Percentiles rank a stretch among this genome's conserved stretches.
phyloP scores from a whole-genome alignment of 805 yeast genomes.

The Wickerhamomyces tratensis region DNA sequence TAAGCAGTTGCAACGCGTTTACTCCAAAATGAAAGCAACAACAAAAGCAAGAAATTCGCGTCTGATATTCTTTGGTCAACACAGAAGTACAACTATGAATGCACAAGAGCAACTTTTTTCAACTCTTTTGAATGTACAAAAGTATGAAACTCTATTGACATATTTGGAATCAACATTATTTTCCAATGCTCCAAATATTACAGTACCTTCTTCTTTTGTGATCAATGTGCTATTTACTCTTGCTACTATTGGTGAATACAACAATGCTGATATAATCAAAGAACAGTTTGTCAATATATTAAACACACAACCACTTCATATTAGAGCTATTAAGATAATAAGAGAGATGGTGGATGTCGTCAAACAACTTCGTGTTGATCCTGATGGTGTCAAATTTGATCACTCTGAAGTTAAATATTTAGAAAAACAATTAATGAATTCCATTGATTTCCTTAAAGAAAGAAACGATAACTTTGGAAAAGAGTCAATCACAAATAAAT shows the following conservation, averaged over 20 bases:
- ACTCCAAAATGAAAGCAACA: too few relatives aligned
- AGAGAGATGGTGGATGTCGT: conserved; percentile 9
- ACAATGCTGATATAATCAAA: conserved; percentile 12
- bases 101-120: conserved; percentile 10
- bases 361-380: neutral
- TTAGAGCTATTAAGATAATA: conserved; percentile 24
- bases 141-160: conserved; percentile 26
- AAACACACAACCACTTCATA: conserved; percentile 19
- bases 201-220: conserved; percentile 24
- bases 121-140: conserved; percentile 16
- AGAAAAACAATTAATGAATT: neutral
- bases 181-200: conserved; percentile 14
- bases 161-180: conserved; percentile 21
- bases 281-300: conserved; percentile 17
- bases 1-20: too few relatives aligned
- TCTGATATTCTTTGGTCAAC: neutral
- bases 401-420: neutral
- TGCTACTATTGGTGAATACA: conserved; percentile 21
- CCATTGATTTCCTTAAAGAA: neutral
- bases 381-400: neutral
- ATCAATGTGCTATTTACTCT: conserved; percentile 26
- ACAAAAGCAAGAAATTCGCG: too few relatives aligned
- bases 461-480: neutral
- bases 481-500: too few relatives aligned
- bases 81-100: conserved; percentile 19